Percentiles rank a stretch among this genome's conserved stretches.
Evolutionary conservation across 176 grass and related monocot species (phyloP).

Genomic region (Avena sativa): DNA sequence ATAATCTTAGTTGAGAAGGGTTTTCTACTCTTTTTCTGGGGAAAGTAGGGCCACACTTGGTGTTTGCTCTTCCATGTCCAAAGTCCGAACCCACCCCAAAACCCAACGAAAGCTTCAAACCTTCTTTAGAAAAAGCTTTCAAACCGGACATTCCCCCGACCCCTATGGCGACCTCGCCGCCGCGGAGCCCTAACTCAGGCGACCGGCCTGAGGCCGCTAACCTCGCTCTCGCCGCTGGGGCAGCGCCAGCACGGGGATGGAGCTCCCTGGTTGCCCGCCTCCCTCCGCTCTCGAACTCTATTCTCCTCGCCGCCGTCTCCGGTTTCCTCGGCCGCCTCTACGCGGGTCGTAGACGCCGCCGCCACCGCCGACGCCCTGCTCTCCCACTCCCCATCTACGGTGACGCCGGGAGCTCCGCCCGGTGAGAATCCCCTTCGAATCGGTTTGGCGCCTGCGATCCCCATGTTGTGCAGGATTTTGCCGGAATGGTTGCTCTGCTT

Average conservation of each 20-base stretch:
- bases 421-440: constrained; percentile 43
- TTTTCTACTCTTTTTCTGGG: too few relatives aligned
- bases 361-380: constrained; percentile 40
- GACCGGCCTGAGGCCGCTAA: constrained; percentile 15
- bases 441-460: not conserved
- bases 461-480: not conserved
- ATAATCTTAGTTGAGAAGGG: too few relatives aligned
- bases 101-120: constrained; percentile 14
- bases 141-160: constrained; percentile 4
- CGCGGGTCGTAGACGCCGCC: constrained; percentile 19
- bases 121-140: not conserved
- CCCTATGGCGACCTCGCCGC: constrained; percentile 46
- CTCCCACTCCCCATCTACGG: constrained; percentile 48
- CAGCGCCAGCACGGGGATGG: constrained; percentile 37
- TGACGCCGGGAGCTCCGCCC: constrained; percentile 30
- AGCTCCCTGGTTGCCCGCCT: constrained; percentile 43
- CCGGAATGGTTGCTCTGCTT: constrained; percentile 17
- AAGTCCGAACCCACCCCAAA: not conserved
- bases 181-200: constrained; percentile 51
- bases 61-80: too few relatives aligned
- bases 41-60: too few relatives aligned
- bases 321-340: constrained; percentile 45
- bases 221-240: not conserved
- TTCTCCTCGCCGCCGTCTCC: constrained; percentile 46
- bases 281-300: constrained; percentile 38